Base-by-base conservation (phyloP, 148 eudicot species). In the Suaeda aralocaspica region DNA sequence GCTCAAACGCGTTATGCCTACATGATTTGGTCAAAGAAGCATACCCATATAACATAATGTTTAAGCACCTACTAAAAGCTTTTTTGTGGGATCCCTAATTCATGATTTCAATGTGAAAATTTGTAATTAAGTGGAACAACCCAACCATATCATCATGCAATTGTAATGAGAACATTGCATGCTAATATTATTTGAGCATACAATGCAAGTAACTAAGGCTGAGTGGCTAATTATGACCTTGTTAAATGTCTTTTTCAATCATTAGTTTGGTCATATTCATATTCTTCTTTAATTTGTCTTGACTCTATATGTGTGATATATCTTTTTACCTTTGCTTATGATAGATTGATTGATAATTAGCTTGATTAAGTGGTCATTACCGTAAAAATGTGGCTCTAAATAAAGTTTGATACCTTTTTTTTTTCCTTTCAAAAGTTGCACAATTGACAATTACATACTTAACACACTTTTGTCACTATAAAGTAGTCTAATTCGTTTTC, bases 131-230 rank as follows among this genome's bases (percentile, higher is more conserved):
- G 45, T 53, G 30, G 44, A 5, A 46, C n/a, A n/a, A n/a, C n/a
- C 49, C 66, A 26, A 29, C 12, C 62, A 68, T 70, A n/a, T n/a
- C n/a, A n/a, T n/a, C n/a, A n/a, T n/a, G n/a, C n/a, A n/a, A n/a
- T n/a, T n/a, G 64, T 46, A 44, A 59, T 59, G 44, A 59, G 26
- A 46, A 11, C 57, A 44, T 45, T 70, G 72, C 72, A 69, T 69
- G 63, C 72, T 51, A 69, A 6, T 69, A 26, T 5, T 64, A 24
- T 30, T 58, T 36, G n/a, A n/a, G 4, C 41, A n/a, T 61, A n/a
- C 9, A 41, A 22, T 13, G 9, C 24, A 24, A 30, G n/a, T 68
- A 22, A 21, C 56, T 33, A 24, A 3, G 26, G 9, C 26, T 69
- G 63, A 69, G 63, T 55, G 52, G 9, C 51, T 15, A 24, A 55